Conservation (phyloP, 2,329 filamentous ascomycete species). For the Coleophoma cylindrospora region DNA sequence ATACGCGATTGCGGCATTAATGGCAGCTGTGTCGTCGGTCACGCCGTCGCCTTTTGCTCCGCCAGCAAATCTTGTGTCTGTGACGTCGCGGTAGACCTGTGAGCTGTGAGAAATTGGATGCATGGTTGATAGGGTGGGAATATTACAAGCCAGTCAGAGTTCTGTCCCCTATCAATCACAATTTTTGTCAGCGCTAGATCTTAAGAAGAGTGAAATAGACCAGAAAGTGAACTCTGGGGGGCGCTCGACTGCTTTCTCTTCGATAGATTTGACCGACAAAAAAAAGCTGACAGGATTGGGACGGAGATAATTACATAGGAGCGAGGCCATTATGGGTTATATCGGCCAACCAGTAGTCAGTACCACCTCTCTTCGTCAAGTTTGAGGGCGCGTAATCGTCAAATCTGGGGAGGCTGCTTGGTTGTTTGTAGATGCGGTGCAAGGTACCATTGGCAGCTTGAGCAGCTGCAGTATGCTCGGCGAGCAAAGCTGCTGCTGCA, state of each 20-base stretch:
- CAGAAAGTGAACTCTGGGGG: too few species aligned
- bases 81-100: conserved; percentile 52
- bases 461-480: not conserved
- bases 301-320: not conserved
- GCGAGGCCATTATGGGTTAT: not conserved
- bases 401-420: not conserved
- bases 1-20: conserved; percentile 66
- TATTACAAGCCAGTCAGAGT: not conserved
- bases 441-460: not conserved
- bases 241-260: too few species aligned
- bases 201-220: too few species aligned
- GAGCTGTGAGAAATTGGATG: not conserved
- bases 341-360: not conserved
- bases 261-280: too few species aligned
- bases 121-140: not conserved
- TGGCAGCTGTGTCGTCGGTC: conserved; percentile 76
- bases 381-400: not conserved
- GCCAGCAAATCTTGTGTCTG: conserved; percentile 43
- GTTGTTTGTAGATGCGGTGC: not conserved
- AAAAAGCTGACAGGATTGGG: too few species aligned
- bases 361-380: not conserved
- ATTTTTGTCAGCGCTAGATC: too few species aligned
- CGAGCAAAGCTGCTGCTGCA: not conserved
- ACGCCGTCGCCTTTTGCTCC: conserved; percentile 61
- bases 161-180: not conserved